These are phyloP conservation scores for Linnemannia elongata DNA, from an alignment of 192 early-diverging fungal species.

Conservation along the genomic window DNA sequence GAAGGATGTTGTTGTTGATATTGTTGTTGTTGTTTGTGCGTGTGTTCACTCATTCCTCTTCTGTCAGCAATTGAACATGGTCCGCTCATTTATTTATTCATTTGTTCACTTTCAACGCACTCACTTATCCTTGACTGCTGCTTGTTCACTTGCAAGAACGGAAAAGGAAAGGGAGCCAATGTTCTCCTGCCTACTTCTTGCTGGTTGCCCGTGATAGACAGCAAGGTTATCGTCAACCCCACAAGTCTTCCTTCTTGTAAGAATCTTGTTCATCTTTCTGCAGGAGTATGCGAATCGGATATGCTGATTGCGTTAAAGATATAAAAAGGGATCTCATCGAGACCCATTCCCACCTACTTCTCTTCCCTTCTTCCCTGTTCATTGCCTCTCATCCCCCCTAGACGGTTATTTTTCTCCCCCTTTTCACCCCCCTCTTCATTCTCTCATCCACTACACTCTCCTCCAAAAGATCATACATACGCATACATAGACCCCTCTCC, in stretches of 20 bases:
- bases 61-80: conserved; percentile 2
- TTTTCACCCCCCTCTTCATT: background rate
- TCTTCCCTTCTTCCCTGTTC: background rate
- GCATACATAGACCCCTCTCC: background rate
- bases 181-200: no score
- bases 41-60: background rate
- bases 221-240: background rate
- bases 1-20: background rate
- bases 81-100: background rate
- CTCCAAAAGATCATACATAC: background rate
- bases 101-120: background rate
- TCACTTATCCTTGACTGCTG: no score
- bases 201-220: conserved; percentile 6
- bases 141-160: no score
- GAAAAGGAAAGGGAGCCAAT: no score
- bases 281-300: background rate
- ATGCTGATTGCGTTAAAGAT: background rate
- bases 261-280: background rate
- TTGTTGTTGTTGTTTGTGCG: background rate
- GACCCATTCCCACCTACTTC: background rate
- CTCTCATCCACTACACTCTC: background rate
- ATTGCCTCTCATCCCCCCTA: background rate
- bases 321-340: background rate
- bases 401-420: background rate
- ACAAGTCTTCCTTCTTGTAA: background rate